phyloP scores from a whole-genome alignment of 805 yeast genomes.

The Myxozyma neotropica region DNA sequence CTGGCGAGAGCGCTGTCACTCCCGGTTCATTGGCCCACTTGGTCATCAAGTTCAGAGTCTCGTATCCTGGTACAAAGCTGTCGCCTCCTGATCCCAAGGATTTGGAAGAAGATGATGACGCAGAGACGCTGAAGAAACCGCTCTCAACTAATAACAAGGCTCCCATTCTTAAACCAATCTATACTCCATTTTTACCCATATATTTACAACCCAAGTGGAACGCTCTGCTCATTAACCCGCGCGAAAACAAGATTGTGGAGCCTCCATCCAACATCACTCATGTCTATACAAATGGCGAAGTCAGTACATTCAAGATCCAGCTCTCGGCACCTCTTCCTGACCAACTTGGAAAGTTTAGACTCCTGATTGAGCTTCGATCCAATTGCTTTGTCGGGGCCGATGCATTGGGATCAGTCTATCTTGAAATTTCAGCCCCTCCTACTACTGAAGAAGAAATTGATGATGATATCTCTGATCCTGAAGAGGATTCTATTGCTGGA shows the following conservation, averaged over 20 bases:
- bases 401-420: slow-evolving; percentile 65
- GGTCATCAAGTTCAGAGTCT: slow-evolving; percentile 70
- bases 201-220: slow-evolving; percentile 58
- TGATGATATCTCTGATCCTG: slow-evolving; percentile 53
- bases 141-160: slow-evolving; percentile 63
- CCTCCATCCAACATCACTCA: slow-evolving; percentile 59
- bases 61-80: slow-evolving; percentile 57
- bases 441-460: slow-evolving; percentile 40
- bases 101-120: slow-evolving; percentile 58
- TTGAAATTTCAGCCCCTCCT: slow-evolving; percentile 65
- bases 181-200: slow-evolving; percentile 77
- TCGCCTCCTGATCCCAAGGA: slow-evolving; percentile 36
- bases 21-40: slow-evolving; percentile 76
- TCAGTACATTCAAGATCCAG: slow-evolving; percentile 78
- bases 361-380: slow-evolving; percentile 70
- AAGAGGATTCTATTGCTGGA: slow-evolving; percentile 74
- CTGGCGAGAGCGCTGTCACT: slow-evolving; percentile 75
- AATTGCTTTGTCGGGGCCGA: slow-evolving; percentile 83
- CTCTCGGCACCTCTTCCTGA: slow-evolving; percentile 78
- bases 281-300: slow-evolving; percentile 57
- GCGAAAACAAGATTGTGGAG: slow-evolving; percentile 79
- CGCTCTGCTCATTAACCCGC: slow-evolving; percentile 68
- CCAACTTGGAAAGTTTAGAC: slow-evolving; percentile 62
- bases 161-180: slow-evolving; percentile 67
- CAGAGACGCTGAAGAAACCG: slow-evolving; percentile 75